Evolutionary conservation across 345 rosid species (phyloP).

Genomic region (Ailanthus altissimus): DNA sequence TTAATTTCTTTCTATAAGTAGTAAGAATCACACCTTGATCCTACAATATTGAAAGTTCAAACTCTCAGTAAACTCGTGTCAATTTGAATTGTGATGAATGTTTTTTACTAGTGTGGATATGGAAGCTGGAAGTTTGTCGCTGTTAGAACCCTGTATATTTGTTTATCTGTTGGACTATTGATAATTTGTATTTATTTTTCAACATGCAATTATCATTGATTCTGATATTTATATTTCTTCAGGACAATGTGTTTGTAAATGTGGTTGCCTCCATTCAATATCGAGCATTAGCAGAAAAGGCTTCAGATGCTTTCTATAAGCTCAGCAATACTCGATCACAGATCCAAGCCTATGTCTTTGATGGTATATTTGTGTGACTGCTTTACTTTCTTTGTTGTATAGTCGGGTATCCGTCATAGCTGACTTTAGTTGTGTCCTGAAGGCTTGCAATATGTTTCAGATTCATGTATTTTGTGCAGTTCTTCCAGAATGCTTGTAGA

Average conservation of each 20-base stretch:
- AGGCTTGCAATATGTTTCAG: background rate
- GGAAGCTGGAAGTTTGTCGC: background rate
- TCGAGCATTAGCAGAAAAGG: conserved; percentile 42
- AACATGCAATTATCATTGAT: background rate
- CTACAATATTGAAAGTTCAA: background rate
- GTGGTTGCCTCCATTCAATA: conserved; percentile 50
- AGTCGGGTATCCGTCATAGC: background rate
- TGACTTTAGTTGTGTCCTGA: conserved; percentile 6
- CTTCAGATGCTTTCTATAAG: conserved; percentile 45
- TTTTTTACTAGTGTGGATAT: no score
- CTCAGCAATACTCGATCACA: conserved; percentile 43
- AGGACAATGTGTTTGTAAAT: conserved; percentile 49
- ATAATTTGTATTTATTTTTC: conserved; percentile 1
- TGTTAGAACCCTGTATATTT: background rate
- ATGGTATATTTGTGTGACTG: conserved; percentile 27
- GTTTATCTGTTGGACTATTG: background rate
- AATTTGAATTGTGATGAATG: no score
- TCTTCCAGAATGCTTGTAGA: background rate
- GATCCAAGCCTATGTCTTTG: conserved; percentile 48
- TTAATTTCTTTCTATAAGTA: background rate
- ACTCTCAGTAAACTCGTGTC: background rate
- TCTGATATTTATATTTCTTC: conserved; percentile 6
- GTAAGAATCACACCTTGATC: background rate
- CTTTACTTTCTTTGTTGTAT: background rate
- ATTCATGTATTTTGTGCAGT: background rate